A percentile compares a stretch with the other conserved stretches of the same genome.
Conservation (phyloP, 2,329 filamentous ascomycete genomes). For the Hansfordia pulvinata region DNA sequence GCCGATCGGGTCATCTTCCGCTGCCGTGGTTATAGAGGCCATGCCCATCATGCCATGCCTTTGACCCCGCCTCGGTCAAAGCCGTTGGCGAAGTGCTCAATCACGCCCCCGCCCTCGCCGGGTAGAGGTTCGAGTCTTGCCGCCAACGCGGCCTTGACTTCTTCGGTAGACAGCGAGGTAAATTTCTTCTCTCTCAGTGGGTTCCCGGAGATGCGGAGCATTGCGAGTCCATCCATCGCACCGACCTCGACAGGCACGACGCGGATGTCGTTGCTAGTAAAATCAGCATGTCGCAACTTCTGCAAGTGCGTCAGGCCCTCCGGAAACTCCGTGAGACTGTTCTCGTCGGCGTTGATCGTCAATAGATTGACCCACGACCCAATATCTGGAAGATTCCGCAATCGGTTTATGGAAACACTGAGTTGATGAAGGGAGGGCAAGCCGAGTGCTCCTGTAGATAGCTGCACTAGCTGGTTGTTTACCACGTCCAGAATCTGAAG, state of each 20-base stretch:
- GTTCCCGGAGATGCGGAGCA: conserved; percentile 74
- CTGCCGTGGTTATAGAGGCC: no score
- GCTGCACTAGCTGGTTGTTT: conserved; percentile 54
- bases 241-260: conserved; percentile 64
- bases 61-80: conserved; percentile 15
- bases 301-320: conserved; percentile 56
- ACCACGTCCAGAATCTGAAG: conserved; percentile 70
- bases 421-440: conserved; percentile 63
- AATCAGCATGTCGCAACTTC: conserved; percentile 63
- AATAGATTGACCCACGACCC: conserved; percentile 59
- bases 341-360: conserved; percentile 68
- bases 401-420: conserved; percentile 67
- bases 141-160: conserved; percentile 63
- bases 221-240: conserved; percentile 63
- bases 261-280: conserved; percentile 74
- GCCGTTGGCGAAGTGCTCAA: conserved; percentile 12
- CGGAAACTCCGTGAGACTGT: conserved; percentile 64
- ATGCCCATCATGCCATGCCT: no score
- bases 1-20: no score
- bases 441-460: conserved; percentile 32
- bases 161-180: conserved; percentile 63
- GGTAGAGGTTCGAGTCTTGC: conserved; percentile 49
- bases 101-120: conserved; percentile 6
- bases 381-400: conserved; percentile 61
- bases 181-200: conserved; percentile 83